Evolutionary conservation across 306 rosid species (phyloP), one percentile per base, ranked within the genome.

Genomic region (Fragaria nilgerrensis): DNA sequence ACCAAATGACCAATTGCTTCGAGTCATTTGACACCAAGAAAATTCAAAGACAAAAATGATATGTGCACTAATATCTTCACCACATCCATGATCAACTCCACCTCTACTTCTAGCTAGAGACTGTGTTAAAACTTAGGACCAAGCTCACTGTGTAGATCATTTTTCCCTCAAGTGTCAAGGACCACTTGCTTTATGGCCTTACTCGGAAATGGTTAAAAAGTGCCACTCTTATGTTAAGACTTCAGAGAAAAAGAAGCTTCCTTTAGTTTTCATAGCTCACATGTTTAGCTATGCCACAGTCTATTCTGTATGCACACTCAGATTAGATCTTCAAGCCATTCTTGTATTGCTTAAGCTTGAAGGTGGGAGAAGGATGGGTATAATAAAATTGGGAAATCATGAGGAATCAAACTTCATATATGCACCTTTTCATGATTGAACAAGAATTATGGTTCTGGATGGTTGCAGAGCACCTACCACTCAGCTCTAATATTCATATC

Each of bases 401-500:
- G 70, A 78, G 74, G 78, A 84, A 70, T 44, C 80, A 75, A 82
- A 52, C 25, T 65, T 64, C 69, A 64, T 65, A 22, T 23, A 44
- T 72, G 23, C 72, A 82, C 79, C 78, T 69, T 72, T 71, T 39
- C 70, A 23, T 44, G 39, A 50, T 81, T 68, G 44, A 15, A 50
- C 61, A 55, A 72, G 70, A 34, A 77, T 73, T 64, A 66, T 76
- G 83, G 73, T 49, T 82, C 80, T 78, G 72, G 84, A 81, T 85
- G 77, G 88, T 86, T 88, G 89, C 77, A 84, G 56, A 73, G 77
- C 77, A 81, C 81, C 82, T 76, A 83, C 70, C 82, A 80, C 48
- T 77, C 62, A 53, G 50, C 23, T 1, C 43, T 37, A 7, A 36
- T 39, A 43, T 67, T 67, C 79, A 59, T 55, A 32, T 77, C 43